Percentiles rank a stretch among this genome's conserved stretches.
phyloP scores from a whole-genome alignment of 306 rosid species.

The Cucumis cinereus region DNA sequence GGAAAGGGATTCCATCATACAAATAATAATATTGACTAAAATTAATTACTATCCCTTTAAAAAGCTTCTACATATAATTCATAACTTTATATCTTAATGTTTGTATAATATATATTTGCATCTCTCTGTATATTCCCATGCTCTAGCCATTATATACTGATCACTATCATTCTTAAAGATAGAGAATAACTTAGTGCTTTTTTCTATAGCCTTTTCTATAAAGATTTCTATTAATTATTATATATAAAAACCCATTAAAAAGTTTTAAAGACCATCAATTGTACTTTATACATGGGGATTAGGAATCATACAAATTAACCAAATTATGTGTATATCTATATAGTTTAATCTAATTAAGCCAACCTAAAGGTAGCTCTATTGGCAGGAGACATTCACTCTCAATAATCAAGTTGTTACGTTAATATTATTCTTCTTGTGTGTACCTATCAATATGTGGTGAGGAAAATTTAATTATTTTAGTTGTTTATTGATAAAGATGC shows the following conservation, averaged over 20 bases:
- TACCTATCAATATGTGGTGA: too few species aligned
- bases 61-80: neutral
- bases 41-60: neutral
- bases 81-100: neutral
- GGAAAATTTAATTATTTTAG: too few species aligned
- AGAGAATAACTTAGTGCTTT: neutral
- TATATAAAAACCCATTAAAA: neutral
- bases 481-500: too few species aligned
- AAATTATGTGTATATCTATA: too few species aligned
- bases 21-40: neutral
- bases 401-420: too few species aligned
- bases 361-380: too few species aligned
- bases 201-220: neutral
- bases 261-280: neutral
- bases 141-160: neutral
- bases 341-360: too few species aligned
- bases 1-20: neutral
- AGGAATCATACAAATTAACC: neutral
- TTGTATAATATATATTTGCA: neutral
- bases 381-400: too few species aligned
- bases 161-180: neutral
- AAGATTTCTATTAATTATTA: neutral
- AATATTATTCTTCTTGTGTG: too few species aligned
- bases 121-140: neutral
- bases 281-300: neutral